Evolutionary conservation across 345 rosid genomes (phyloP).

Genomic region (Reutealis trisperma): DNA sequence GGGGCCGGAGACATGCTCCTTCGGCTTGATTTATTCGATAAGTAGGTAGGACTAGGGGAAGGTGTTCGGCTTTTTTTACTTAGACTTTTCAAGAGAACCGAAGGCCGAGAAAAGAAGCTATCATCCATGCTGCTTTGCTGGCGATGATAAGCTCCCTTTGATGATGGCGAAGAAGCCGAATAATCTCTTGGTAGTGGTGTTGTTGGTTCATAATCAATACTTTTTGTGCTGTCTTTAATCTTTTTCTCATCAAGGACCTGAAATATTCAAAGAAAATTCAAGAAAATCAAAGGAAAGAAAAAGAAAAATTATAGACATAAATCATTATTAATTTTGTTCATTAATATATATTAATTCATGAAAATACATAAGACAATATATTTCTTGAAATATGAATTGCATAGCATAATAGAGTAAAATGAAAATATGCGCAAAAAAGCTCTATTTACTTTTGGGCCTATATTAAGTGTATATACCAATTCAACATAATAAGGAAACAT

Average conservation of each 20-base stretch:
- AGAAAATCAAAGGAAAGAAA: not conserved
- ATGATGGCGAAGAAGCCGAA: not conserved
- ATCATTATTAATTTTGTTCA: too few species aligned
- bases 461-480: too few species aligned
- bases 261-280: not conserved
- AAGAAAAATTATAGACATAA: too few species aligned
- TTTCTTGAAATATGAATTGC: too few species aligned
- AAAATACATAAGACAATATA: too few species aligned
- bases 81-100: constrained; percentile 30
- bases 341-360: too few species aligned
- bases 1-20: constrained; percentile 23
- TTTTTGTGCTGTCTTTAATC: constrained; percentile 29
- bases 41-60: constrained; percentile 42
- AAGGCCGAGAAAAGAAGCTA: constrained; percentile 40
- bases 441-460: too few species aligned
- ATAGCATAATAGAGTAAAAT: too few species aligned
- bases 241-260: constrained; percentile 25
- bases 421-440: too few species aligned
- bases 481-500: too few species aligned
- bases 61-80: constrained; percentile 54
- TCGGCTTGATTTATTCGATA: constrained; percentile 28
- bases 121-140: constrained; percentile 48
- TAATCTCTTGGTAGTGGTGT: constrained; percentile 11
- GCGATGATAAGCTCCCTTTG: not conserved
- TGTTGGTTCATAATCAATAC: constrained; percentile 27